Evolutionary conservation across 805 yeast genomes (phyloP).

Genomic region (Kluyveromyces aestuarii): DNA sequence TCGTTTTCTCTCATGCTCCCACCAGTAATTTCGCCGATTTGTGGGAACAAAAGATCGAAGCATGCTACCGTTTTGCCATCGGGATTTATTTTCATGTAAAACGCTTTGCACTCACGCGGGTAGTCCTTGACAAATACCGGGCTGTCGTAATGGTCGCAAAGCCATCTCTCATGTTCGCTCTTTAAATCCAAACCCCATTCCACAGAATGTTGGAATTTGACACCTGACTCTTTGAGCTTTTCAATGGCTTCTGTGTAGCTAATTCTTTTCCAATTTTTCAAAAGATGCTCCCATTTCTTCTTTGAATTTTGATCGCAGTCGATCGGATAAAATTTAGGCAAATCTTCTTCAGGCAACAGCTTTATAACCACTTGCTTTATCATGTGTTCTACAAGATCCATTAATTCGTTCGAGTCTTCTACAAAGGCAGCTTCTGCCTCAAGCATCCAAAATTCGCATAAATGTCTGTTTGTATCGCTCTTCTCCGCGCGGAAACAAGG

Average conservation of each 20-base stretch:
- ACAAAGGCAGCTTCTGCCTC: slow-evolving; percentile 83
- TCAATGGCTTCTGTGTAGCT: slow-evolving; percentile 72
- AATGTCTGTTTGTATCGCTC: slow-evolving; percentile 83
- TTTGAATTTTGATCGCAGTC: slow-evolving; percentile 14
- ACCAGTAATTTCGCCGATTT: slow-evolving; percentile 87
- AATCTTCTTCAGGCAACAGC: slow-evolving; percentile 20
- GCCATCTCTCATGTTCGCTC: slow-evolving; percentile 87
- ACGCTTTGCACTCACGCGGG: slow-evolving; percentile 73
- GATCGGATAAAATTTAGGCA: slow-evolving; percentile 9
- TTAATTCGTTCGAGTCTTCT: slow-evolving; percentile 47
- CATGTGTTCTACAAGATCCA: slow-evolving; percentile 63
- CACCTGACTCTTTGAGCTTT: slow-evolving; percentile 30
- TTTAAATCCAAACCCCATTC: slow-evolving; percentile 65
- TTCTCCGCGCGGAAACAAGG: slow-evolving; percentile 94
- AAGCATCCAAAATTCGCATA: slow-evolving; percentile 95
- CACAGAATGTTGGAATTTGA: slow-evolving; percentile 13
- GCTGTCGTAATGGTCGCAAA: slow-evolving; percentile 55
- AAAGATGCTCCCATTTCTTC: slow-evolving; percentile 54
- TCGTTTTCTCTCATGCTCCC: slow-evolving; percentile 87
- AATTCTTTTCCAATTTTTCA: slow-evolving; percentile 53
- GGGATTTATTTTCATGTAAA: slow-evolving; percentile 68
- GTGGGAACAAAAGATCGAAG: slow-evolving; percentile 83
- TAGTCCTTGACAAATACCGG: slow-evolving; percentile 90
- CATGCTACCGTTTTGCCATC: slow-evolving; percentile 67
- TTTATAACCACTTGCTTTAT: slow-evolving; percentile 39